Conservation (phyloP, 768 basidiomycete species). For the Porphyrellus cyaneotinctus region DNA sequence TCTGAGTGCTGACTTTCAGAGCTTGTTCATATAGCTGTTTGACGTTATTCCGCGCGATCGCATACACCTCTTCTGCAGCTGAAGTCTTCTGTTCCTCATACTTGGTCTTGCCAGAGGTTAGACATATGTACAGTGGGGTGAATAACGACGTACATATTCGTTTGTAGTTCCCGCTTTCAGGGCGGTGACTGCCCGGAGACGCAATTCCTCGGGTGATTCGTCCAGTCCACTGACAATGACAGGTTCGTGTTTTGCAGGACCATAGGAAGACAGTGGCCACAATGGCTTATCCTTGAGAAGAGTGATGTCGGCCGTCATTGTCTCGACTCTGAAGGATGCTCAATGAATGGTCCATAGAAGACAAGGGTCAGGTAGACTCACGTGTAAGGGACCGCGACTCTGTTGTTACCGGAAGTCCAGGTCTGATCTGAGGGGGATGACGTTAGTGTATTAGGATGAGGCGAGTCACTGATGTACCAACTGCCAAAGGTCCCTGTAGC, state of each 20-base stretch:
- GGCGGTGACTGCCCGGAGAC: slow-evolving; percentile 59
- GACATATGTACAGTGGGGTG: background rate
- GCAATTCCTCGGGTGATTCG: slow-evolving; percentile 74
- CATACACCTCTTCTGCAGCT: slow-evolving; percentile 47
- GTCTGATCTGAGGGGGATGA: slow-evolving; percentile 34
- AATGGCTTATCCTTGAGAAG: slow-evolving; percentile 59
- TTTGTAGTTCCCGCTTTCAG: slow-evolving; percentile 48
- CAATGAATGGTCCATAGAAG: background rate
- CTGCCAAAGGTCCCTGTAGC: slow-evolving; percentile 45
- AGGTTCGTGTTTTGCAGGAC: slow-evolving; percentile 69
- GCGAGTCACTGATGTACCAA: slow-evolving; percentile 33
- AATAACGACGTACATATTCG: slow-evolving; percentile 60
- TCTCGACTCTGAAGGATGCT: slow-evolving; percentile 46
- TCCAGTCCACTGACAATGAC: slow-evolving; percentile 64
- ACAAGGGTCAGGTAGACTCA: slow-evolving; percentile 17
- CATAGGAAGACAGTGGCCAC: slow-evolving; percentile 81
- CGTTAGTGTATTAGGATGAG: slow-evolving; percentile 12
- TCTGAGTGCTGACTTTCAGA: slow-evolving; percentile 36
- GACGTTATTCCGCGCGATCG: slow-evolving; percentile 48
- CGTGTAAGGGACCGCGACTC: slow-evolving; percentile 36
- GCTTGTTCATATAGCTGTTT: slow-evolving; percentile 52
- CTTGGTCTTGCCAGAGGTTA: slow-evolving; percentile 36
- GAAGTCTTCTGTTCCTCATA: slow-evolving; percentile 57
- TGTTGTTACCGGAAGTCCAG: slow-evolving; percentile 36
- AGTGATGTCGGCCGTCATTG: slow-evolving; percentile 61